Base-by-base conservation (phyloP, 768 basidiomycete genomes). In the Amanita polypyramis region DNA sequence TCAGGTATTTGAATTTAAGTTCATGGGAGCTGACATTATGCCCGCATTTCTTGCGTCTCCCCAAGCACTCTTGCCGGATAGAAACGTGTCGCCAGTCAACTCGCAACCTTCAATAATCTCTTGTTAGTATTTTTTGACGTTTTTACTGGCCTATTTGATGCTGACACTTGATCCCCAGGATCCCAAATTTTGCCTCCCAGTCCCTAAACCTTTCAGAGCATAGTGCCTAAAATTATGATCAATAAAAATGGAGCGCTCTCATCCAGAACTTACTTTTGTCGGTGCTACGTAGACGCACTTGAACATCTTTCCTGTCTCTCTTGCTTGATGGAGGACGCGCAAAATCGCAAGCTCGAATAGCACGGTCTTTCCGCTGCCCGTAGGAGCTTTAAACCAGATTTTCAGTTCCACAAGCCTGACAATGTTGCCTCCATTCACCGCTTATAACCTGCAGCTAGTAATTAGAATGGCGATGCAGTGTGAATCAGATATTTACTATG, bases 291-390 rank as follows among this genome's bases (percentile, higher is more conserved):
- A 99, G 12, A 99, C 79, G 53, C 84, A 85, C 66, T 88, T 90
- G 2, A 62, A 56, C n/a, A 61, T 52, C 21, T 66, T 60, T 21
- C 60, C 62, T 9, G 54, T 59, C 23, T 61, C 60, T 43, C 63
- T 56, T 6, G 68, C 64, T 43, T 74, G 63, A 43, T 67, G 67
- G 25, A 91, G 63, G 70, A 89, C 74, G 27, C 79, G 78, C 43
- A 98, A 77, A 46, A 97, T 86, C 2, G 87, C 79, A 11, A 99
- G 68, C 60, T 99, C 96, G 55, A 98, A 99, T 23, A 98, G 65
- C 7, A 86, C 90, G 0, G 96, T 99, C 65, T 98, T 98, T 23
- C 96, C 96, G 43, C 90, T 89, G 23, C 94, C 92, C 11, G 96
- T 98, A 0, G 96, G 96, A 2, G 95, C 94, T 91, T 42, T 23